Base-by-base conservation (phyloP, 2,329 filamentous ascomycete genomes). In the Aspergillus uvarum region DNA sequence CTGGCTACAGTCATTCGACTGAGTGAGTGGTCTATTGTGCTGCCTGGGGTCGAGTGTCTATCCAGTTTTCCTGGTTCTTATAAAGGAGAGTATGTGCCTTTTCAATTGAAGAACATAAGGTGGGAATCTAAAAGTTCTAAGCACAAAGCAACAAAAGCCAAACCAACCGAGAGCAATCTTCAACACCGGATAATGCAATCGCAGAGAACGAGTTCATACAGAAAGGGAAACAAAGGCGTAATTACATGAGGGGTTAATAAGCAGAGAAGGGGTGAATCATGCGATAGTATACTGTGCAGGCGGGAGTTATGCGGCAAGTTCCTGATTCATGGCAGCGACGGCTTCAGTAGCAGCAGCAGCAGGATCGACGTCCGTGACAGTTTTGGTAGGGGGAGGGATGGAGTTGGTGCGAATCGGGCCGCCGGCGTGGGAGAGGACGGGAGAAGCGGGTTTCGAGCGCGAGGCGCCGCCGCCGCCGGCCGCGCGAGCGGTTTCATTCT, bases 321-420 rank as follows among this genome's bases (percentile, higher is more conserved):
- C 66, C 19, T 67, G 58, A 57, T 68, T 64, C 52, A 71, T 70
- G 8, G 29, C 29, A 8, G 63, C 12, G 16, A 19, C 38, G 6
- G 38, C 38, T 50, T 69, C 59, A n/a, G 66, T 22, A 51, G 60
- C 63, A 6, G 68, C 55, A 24, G 63, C 59, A 35, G 70, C 56
- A 51, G 65, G 29, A 42, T 71, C 70, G 22, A 67, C 44, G 44
- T 70, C 52, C 7, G 69, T 47, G 14, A 67, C 66, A 2, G 62
- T 31, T 54, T 68, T 71, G 3, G 64, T 47, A 12, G 69, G 66
- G 19, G 63, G 65, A 2, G 74, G 70, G 52, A 73, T 67, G 50
- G 70, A 69, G 52, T 67, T 69, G 26, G 72, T 74, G 50, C 74
- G 73, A 44, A 76, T 72, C 1, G 74, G 74, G 22, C 74, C 74